phyloP scores from a whole-genome alignment of 2,329 filamentous ascomycete species.

The Colletotrichum neosansevieriae region DNA sequence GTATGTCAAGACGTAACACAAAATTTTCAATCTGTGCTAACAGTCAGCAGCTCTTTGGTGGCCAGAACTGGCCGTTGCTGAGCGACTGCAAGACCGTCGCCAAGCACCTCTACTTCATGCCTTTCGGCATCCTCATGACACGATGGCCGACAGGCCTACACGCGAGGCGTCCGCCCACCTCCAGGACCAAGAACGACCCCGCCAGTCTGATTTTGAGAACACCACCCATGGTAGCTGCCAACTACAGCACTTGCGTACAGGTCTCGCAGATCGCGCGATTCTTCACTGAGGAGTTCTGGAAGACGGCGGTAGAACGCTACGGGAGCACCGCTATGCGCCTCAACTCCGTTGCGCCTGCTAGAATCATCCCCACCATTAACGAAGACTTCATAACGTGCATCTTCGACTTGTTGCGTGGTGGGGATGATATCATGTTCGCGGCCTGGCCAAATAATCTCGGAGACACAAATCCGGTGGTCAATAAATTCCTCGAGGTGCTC shows the following conservation, averaged over 20 bases:
- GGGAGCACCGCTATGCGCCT: slow-evolving; percentile 43
- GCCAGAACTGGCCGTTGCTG: slow-evolving; percentile 6
- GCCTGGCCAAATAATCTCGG: background rate
- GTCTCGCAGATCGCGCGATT: slow-evolving; percentile 22
- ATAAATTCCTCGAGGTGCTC: background rate
- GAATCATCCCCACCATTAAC: background rate
- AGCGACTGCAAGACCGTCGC: background rate
- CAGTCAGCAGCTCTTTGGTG: slow-evolving; percentile 23
- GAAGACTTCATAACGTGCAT: background rate
- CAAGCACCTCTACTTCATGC: slow-evolving; percentile 14
- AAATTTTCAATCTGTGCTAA: background rate
- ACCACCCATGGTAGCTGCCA: background rate
- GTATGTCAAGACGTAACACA: slow-evolving; percentile 14
- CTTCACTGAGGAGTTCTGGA: slow-evolving; percentile 47
- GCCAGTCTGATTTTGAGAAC: background rate
- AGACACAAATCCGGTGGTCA: background rate
- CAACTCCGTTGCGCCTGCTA: background rate
- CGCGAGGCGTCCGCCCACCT: background rate
- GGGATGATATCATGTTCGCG: background rate
- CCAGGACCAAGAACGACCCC: background rate
- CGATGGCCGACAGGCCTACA: slow-evolving; percentile 19
- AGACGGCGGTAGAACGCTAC: slow-evolving; percentile 42
- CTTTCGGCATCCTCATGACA: background rate
- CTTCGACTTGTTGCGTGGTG: background rate
- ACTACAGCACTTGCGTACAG: background rate